These are phyloP conservation scores for Sporothrix mexicana DNA, from an alignment of 2,329 filamentous ascomycete genomes.

Conservation along the genomic window DNA sequence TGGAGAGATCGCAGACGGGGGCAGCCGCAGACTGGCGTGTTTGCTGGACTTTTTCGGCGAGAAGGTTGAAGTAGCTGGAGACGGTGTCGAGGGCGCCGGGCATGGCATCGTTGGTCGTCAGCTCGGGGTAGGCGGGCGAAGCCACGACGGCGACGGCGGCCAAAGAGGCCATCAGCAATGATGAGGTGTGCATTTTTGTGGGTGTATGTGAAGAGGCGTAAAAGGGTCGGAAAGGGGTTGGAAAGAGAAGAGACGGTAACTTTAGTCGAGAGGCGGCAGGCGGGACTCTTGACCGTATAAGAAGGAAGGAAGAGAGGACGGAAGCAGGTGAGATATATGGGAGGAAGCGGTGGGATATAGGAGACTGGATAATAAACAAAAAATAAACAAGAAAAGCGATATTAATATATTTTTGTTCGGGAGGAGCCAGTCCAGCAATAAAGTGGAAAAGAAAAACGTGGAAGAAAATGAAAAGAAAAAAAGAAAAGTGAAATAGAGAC, in stretches of 20 bases:
- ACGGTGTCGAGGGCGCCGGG: conserved; percentile 54
- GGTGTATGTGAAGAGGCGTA: neutral
- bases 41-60: conserved; percentile 61
- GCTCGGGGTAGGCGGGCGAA: conserved; percentile 55
- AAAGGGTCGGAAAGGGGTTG: neutral
- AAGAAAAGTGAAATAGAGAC: neutral
- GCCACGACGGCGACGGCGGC: conserved; percentile 54
- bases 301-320: neutral
- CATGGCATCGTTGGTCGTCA: conserved; percentile 50
- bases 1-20: conserved; percentile 61
- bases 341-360: neutral
- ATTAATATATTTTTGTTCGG: conserved; percentile 17
- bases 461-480: neutral
- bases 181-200: conserved; percentile 57
- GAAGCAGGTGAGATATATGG: neutral
- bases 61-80: conserved; percentile 65
- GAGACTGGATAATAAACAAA: conserved; percentile 23
- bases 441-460: conserved; percentile 5
- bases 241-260: neutral
- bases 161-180: conserved; percentile 52
- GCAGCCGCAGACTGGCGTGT: conserved; percentile 50
- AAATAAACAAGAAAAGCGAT: conserved; percentile 4
- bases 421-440: conserved; percentile 25
- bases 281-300: conserved; percentile 8
- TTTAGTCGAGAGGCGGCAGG: neutral